Evolutionary conservation across 805 yeast genomes (phyloP), one percentile per base, ranked within the genome.

Genomic region (Candida anglica): DNA sequence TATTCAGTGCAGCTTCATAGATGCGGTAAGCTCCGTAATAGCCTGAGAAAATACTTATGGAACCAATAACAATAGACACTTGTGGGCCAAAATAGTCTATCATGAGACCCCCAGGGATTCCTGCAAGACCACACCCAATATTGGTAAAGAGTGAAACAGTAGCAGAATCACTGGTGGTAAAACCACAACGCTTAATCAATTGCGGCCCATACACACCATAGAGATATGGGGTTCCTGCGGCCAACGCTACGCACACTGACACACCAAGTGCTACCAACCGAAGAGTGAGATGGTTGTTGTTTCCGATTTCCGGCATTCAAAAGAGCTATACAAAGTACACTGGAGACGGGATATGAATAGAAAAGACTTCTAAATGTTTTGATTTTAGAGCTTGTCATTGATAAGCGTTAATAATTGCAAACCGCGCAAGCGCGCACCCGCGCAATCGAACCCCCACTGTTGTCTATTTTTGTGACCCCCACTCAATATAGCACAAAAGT

Each of bases 201-300:
- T 83, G 88, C 2, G 91, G 89, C 1, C 87, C 79, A 50, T 77
- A 84, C n/a, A 77, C 75, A 0, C 89, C 85, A 51, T 77, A 84
- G 10, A 81, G 60, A 46, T 84, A 84, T 0, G 86, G 84, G 2
- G 88, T 82, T 2, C 93, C 91, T 3, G 86, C 71, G 0, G 82
- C 87, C 30, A 82, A 47, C 0, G 85, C 72, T 6, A 79, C 79
- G 13, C 80, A 48, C 10, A 63, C 44, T 10, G 70, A 60, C 15
- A 52, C 50, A 8, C 45, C 32, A 25, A 66, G 49, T 1, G 69
- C 51, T 17, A 50, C 33, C 23, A 57, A 40, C 19, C 63, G 38
- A 21, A 31, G 33, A 4, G 42, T 30, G 14, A 44, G 28, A 29
- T 46, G 46, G n/a, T 25, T 25, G 22, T 20, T 20, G n/a, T n/a